These are phyloP conservation scores for Sporothrix brunneoviolacea DNA, from an alignment of 2,329 filamentous ascomycete genomes.

Conservation along the genomic window DNA sequence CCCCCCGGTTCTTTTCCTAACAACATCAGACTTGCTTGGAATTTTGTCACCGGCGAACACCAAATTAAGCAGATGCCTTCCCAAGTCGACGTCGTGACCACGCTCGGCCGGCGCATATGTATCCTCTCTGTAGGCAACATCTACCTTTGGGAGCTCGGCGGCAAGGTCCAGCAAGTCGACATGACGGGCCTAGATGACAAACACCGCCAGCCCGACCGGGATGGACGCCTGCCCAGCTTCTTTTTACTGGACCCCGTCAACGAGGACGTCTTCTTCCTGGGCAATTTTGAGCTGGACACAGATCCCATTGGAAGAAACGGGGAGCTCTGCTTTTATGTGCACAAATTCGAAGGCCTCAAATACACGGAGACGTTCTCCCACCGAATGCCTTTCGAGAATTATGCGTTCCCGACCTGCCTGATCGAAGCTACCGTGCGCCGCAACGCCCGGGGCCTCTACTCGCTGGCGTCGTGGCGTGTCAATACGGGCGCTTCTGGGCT, in stretches of 20 bases:
- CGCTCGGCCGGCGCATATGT: conserved; percentile 14
- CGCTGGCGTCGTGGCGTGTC: conserved; percentile 15
- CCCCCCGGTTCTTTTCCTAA: background rate
- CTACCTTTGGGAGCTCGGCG: conserved; percentile 14
- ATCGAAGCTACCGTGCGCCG: conserved; percentile 13
- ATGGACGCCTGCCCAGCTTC: conserved; percentile 16
- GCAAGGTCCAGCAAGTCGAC: conserved; percentile 10
- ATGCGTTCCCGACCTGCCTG: conserved; percentile 4
- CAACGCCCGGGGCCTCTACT: conserved; percentile 10
- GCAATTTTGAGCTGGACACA: conserved; percentile 10
- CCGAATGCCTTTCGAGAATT: conserved; percentile 4
- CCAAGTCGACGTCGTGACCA: conserved; percentile 12
- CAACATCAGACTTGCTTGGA: conserved; percentile 12
- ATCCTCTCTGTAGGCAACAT: conserved; percentile 10
- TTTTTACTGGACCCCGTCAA: conserved; percentile 13
- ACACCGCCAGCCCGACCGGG: conserved; percentile 14
- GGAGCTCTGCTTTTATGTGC: conserved; percentile 12
- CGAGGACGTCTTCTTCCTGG: conserved; percentile 13
- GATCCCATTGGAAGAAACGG: conserved; percentile 2
- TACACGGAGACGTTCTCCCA: conserved; percentile 13
- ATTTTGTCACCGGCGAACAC: conserved; percentile 13
- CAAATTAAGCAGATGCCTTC: conserved; percentile 10
- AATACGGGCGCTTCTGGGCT: background rate
- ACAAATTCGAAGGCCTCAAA: conserved; percentile 10
- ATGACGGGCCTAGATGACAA: conserved; percentile 6